phyloP scores from a whole-genome alignment of 148 eudicot genomes.

The Chenopodium berlandieri region DNA sequence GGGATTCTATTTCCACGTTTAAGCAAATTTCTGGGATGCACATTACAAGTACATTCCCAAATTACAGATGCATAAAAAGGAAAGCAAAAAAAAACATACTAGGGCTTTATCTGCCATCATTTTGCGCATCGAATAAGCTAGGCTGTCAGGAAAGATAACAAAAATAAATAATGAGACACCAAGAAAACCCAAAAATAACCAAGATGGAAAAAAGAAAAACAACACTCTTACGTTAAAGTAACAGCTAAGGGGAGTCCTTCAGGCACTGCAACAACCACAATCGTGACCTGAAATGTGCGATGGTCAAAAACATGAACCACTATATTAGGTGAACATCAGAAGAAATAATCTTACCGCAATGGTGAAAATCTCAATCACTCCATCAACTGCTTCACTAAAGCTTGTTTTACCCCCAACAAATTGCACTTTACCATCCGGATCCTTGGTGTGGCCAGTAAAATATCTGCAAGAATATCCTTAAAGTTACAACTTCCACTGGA shows the following conservation, averaged over 20 bases:
- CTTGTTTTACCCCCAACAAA: constrained; percentile 61
- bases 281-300: constrained; percentile 63
- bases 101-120: constrained; percentile 99
- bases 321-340: not conserved
- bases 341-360: constrained; percentile 60
- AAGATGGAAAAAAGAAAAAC: not conserved
- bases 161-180: constrained; percentile 9
- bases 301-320: constrained; percentile 16
- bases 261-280: constrained; percentile 97
- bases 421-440: constrained; percentile 62
- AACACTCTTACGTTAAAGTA: constrained; percentile 71
- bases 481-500: constrained; percentile 1
- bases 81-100: constrained; percentile 36
- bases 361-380: constrained; percentile 59
- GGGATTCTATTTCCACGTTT: not conserved
- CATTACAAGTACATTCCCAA: not conserved
- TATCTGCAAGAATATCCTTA: constrained; percentile 36
- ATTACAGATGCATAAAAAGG: not conserved
- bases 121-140: constrained; percentile 97
- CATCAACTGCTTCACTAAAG: constrained; percentile 50
- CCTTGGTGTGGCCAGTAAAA: constrained; percentile 66
- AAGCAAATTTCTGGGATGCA: not conserved
- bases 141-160: constrained; percentile 41
- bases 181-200: not conserved
- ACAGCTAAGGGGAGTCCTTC: constrained; percentile 97